phyloP scores from a whole-genome alignment of 306 rosid genomes.

The Quercus variabilis region DNA sequence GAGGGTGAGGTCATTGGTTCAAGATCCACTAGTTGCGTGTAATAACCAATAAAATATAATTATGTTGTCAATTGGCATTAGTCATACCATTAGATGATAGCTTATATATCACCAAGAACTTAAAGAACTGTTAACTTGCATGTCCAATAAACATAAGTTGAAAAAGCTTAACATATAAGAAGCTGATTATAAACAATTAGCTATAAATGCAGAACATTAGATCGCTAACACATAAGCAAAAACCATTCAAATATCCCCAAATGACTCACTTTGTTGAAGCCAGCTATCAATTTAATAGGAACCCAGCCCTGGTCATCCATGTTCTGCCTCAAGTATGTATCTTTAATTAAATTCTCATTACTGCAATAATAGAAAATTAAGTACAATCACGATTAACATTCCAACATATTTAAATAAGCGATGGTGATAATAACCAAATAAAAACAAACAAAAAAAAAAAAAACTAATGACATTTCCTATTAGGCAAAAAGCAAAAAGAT shows the following conservation, averaged over 20 bases:
- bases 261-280: conserved; percentile 72
- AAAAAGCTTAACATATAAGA: not conserved
- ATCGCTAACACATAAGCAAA: not conserved
- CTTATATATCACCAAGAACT: not conserved
- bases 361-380: conserved; percentile 51
- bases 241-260: conserved; percentile 18
- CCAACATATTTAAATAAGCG: conserved; percentile 9
- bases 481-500: conserved; percentile 15
- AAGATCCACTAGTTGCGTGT: no score
- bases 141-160: not conserved
- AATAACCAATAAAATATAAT: no score
- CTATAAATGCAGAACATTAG: conserved; percentile 11
- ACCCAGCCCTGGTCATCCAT: conserved; percentile 96
- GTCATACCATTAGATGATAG: not conserved
- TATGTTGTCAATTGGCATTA: not conserved
- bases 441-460: not conserved
- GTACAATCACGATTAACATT: conserved; percentile 19
- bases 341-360: conserved; percentile 68
- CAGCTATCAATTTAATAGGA: conserved; percentile 63
- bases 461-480: not conserved
- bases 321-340: conserved; percentile 68
- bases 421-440: not conserved
- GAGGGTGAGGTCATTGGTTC: no score
- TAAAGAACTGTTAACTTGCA: not conserved
- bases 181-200: not conserved